phyloP scores from a whole-genome alignment of 1,284 basidiomycete species.

The Puccinia novopanici region DNA sequence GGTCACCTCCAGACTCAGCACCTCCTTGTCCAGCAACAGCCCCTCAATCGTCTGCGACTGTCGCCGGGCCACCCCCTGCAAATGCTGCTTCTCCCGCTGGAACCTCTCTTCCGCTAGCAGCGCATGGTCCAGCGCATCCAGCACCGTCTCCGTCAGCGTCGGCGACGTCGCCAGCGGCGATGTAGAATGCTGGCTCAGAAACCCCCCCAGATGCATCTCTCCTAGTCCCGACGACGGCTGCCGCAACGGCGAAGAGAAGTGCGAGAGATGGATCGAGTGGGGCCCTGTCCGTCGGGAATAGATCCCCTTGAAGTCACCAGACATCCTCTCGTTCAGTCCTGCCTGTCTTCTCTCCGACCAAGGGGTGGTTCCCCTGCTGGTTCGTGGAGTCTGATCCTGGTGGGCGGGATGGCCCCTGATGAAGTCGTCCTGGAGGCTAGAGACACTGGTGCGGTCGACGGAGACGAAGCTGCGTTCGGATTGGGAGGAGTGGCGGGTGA shows the following conservation, averaged over 20 bases:
- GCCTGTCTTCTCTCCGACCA: not conserved
- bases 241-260: not conserved
- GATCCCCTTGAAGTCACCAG: not conserved
- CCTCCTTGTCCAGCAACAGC: constrained; percentile 32
- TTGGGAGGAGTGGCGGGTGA: constrained; percentile 7
- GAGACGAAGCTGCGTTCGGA: constrained; percentile 10
- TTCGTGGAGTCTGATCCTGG: not conserved
- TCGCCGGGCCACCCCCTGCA: constrained; percentile 25
- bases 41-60: constrained; percentile 38
- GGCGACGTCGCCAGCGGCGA: not conserved
- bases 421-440: not conserved
- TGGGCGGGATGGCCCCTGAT: not conserved
- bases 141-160: constrained; percentile 4
- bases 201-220: not conserved
- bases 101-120: constrained; percentile 33
- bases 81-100: constrained; percentile 29
- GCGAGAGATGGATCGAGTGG: constrained; percentile 16
- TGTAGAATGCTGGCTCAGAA: not conserved
- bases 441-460: not conserved
- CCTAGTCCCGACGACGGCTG: not conserved
- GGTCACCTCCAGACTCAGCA: constrained; percentile 23
- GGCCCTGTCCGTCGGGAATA: not conserved
- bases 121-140: constrained; percentile 28
- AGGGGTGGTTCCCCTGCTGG: not conserved
- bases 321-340: not conserved